Percentiles rank a stretch among this genome's conserved stretches.
Evolutionary conservation across 495 filamentous ascomycete genomes (phyloP).

Genomic region (Penicillium crystallinum): DNA sequence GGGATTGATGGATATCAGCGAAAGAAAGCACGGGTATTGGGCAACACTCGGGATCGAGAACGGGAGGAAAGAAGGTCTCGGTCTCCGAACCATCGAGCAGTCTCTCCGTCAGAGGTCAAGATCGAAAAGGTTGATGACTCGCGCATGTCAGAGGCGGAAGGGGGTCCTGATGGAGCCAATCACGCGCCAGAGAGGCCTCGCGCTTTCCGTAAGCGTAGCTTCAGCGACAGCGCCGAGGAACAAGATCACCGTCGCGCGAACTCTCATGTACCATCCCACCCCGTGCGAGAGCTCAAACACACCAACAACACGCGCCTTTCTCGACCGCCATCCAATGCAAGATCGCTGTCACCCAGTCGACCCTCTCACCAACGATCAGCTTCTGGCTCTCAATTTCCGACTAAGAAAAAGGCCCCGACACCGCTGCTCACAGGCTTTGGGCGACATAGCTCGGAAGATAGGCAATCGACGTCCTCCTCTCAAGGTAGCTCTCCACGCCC

Average conservation of each 20-base stretch:
- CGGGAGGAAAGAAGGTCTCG: conserved; percentile 20
- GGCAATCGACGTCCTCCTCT: conserved; percentile 69
- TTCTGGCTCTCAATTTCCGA: conserved; percentile 52
- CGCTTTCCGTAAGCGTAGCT: conserved; percentile 37
- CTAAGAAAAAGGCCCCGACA: conserved; percentile 41
- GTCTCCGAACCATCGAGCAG: conserved; percentile 25
- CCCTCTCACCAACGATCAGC: conserved; percentile 55
- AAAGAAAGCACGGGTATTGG: conserved; percentile 32
- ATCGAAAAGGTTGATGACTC: conserved; percentile 34
- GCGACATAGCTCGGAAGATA: conserved; percentile 54
- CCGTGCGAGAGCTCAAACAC: conserved; percentile 25
- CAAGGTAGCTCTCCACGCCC: conserved; percentile 65
- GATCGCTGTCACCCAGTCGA: conserved; percentile 60
- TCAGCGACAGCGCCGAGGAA: conserved; percentile 38
- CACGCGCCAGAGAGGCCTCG: conserved; percentile 14
- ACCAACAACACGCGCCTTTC: conserved; percentile 22
- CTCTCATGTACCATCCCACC: conserved; percentile 17
- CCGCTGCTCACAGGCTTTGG: conserved; percentile 47
- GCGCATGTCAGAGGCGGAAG: conserved; percentile 19
- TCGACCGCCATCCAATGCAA: conserved; percentile 40
- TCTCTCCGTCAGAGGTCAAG: conserved; percentile 32
- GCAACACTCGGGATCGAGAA: conserved; percentile 18
- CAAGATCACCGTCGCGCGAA: conserved; percentile 20
- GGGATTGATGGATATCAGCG: conserved; percentile 50
- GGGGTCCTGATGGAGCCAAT: conserved; percentile 13